Evolutionary conservation across 2,329 filamentous ascomycete genomes (phyloP), one percentile per base, ranked within the genome.

Genomic region (Beauveria australis): DNA sequence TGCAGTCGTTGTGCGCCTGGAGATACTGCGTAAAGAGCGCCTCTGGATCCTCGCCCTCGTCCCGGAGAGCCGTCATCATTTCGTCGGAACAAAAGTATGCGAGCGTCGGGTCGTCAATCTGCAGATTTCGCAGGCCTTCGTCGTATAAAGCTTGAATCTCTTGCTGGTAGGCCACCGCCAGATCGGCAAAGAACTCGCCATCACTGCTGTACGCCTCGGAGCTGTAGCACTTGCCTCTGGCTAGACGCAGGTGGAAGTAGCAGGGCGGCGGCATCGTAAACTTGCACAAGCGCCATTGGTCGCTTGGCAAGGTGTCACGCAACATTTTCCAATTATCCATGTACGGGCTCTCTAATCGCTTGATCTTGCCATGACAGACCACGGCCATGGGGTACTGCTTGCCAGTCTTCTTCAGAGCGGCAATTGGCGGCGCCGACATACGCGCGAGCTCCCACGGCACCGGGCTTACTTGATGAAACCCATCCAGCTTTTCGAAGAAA

Each of bases 1-100:
- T 80, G 70, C 83, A 86, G 70, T 88, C 85, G 69, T 91, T 91
- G 78, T 91, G 89, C 66, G 88, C 82, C 70, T 83, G 81, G 71
- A 91, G 82, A 70, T 91, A 91, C 37, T 82, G 79, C 66, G 88
- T 83, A 55, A 91, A 81, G 64, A 89, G 81, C 63, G 83, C 81
- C 43, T 89, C 85, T 14, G 86, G 79, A 19, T 84, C 78, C 48
- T 80, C 75, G 65, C 88, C 87, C 24, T 79, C 79, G 60, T 81
- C 77, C 74, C 79, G 68, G 61, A 77, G 84, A 30, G 83, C 83
- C 60, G 78, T 74, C 18, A 86, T 74, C 83, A 88, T 88, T 63
- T 84, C 83, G 43, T 88, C 82, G 5, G 83, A 86, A 74, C 86
- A 89, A 72, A 89, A 89, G 71, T 88, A 79, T 3, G 74, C 82